Conservation (phyloP, 176 grass and related monocot species). For the Oryza meridionalis region DNA sequence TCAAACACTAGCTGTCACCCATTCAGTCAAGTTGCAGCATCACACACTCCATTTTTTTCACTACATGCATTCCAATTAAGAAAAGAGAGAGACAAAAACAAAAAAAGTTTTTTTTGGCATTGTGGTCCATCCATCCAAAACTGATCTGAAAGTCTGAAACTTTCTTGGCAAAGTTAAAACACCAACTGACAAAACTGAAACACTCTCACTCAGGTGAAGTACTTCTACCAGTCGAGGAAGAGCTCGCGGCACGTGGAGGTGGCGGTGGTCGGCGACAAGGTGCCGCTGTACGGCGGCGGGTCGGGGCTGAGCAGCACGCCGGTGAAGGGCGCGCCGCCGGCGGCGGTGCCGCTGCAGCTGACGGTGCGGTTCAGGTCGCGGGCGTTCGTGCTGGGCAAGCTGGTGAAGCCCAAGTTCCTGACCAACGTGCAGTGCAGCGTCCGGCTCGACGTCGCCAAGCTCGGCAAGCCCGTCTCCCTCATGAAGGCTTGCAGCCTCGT, state of each 20-base stretch:
- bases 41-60: background rate
- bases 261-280: slow-evolving; percentile 54
- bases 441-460: slow-evolving; percentile 59
- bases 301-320: slow-evolving; percentile 61
- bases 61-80: background rate
- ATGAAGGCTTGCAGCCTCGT: slow-evolving; percentile 54
- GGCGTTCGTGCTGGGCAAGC: slow-evolving; percentile 78
- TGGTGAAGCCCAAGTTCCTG: slow-evolving; percentile 89
- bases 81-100: background rate
- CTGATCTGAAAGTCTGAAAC: background rate
- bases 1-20: background rate
- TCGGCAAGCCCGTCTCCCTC: slow-evolving; percentile 62
- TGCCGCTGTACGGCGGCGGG: slow-evolving; percentile 90
- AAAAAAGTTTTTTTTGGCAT: background rate
- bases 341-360: slow-evolving; percentile 60
- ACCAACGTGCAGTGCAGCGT: slow-evolving; percentile 61
- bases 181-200: background rate
- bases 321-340: slow-evolving; percentile 33
- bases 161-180: background rate
- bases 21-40: background rate
- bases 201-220: slow-evolving; percentile 41
- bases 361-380: slow-evolving; percentile 64
- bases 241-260: slow-evolving; percentile 68
- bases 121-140: background rate
- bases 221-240: slow-evolving; percentile 94